Percentiles rank a stretch among this genome's conserved stretches.
phyloP scores from a whole-genome alignment of 1,284 basidiomycete genomes.

The Ustilago cynodontis region DNA sequence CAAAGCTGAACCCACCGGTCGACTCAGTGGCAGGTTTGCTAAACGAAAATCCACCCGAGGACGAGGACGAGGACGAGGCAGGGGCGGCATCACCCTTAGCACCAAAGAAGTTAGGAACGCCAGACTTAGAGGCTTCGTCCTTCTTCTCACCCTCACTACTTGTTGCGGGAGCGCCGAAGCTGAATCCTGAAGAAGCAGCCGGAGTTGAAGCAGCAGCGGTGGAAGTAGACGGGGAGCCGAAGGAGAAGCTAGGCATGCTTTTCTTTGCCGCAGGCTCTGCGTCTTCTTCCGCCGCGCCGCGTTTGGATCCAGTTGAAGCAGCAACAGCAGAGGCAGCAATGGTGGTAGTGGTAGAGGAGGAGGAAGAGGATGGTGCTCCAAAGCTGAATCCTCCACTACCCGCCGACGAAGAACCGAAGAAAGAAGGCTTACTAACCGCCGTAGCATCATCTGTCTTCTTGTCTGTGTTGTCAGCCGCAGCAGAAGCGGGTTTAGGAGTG shows the following conservation, averaged over 20 bases:
- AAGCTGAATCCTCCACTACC: conserved; percentile 44
- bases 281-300: conserved; percentile 31
- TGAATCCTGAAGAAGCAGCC: conserved; percentile 19
- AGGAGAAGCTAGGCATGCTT: conserved; percentile 50
- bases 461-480: conserved; percentile 10
- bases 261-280: conserved; percentile 41
- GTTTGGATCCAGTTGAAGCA: conserved; percentile 25
- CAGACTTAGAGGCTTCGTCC: conserved; percentile 18
- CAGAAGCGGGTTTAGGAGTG: neutral
- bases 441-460: conserved; percentile 15
- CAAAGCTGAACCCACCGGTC: conserved; percentile 37
- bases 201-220: conserved; percentile 8
- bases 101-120: conserved; percentile 50
- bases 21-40: conserved; percentile 31
- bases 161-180: conserved; percentile 30
- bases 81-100: conserved; percentile 23
- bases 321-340: conserved; percentile 9
- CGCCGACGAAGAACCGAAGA: conserved; percentile 37
- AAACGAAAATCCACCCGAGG: conserved; percentile 41
- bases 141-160: conserved; percentile 25
- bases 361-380: conserved; percentile 22
- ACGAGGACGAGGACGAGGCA: neutral
- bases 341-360: too few species aligned
- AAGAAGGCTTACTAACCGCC: conserved; percentile 18
- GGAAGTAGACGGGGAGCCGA: conserved; percentile 27